A percentile compares a stretch with the other conserved stretches of the same genome.
phyloP scores from a whole-genome alignment of 2,329 filamentous ascomycete genomes.

The Cladorrhinum sp. region DNA sequence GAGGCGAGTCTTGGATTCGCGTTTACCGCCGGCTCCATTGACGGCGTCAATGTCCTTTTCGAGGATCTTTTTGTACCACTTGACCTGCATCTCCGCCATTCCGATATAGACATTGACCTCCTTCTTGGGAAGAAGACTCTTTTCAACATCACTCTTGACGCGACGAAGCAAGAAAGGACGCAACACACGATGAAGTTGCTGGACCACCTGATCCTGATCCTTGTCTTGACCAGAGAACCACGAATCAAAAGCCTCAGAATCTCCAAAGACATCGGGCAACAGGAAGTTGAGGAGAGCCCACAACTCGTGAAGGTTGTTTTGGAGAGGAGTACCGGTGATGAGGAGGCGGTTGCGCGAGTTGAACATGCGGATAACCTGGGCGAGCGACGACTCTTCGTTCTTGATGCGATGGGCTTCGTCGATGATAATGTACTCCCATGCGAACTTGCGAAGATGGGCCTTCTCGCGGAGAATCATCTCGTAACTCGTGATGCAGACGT shows the following conservation, averaged over 20 bases:
- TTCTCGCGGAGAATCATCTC: constrained; percentile 98
- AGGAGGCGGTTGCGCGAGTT: constrained; percentile 91
- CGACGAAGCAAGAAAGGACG: constrained; percentile 91
- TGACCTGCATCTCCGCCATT: constrained; percentile 99
- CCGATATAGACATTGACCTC: constrained; percentile 96
- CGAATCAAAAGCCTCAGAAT: constrained; percentile 93
- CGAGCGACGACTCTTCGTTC: constrained; percentile 95
- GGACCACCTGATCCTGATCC: constrained; percentile 92
- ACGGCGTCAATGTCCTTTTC: constrained; percentile 99
- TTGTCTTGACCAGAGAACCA: constrained; percentile 92
- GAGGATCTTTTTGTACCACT: constrained; percentile 98
- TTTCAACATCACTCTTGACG: constrained; percentile 97
- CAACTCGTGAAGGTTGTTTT: constrained; percentile 96
- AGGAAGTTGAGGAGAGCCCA: constrained; percentile 98
- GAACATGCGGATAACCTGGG: constrained; percentile 94
- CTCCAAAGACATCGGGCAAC: constrained; percentile 96
- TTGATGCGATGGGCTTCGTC: constrained; percentile 98
- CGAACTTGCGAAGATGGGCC: constrained; percentile 90
- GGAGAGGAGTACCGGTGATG: constrained; percentile 93
- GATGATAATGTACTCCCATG: constrained; percentile 99
- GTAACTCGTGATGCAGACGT: constrained; percentile 97
- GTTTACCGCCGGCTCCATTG: constrained; percentile 92
- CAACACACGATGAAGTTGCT: constrained; percentile 90
- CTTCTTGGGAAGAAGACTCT: constrained; percentile 95
- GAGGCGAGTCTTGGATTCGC: constrained; percentile 93